Evolutionary conservation across 202 grass and related monocot species (phyloP).

Genomic region (Musa balbisiana): DNA sequence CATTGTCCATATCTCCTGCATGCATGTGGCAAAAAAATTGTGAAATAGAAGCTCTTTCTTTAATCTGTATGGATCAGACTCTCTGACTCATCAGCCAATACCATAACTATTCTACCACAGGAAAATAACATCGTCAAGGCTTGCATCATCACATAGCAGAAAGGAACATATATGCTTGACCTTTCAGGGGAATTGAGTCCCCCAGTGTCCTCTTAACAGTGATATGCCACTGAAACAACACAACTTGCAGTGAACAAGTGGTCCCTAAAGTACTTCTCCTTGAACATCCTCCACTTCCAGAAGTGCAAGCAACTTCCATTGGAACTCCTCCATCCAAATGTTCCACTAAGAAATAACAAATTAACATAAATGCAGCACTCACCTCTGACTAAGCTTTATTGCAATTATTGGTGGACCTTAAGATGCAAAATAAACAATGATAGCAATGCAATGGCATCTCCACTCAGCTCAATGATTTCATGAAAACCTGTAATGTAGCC

Average conservation of each 20-base stretch:
- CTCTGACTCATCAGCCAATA: conserved; percentile 14
- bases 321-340: neutral
- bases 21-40: neutral
- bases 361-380: neutral
- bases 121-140: neutral
- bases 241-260: neutral
- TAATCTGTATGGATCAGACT: conserved; percentile 8
- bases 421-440: conserved; percentile 8
- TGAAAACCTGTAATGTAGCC: neutral
- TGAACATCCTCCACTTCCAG: neutral
- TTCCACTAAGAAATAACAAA: conserved; percentile 5
- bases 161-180: neutral
- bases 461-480: conserved; percentile 5
- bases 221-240: neutral
- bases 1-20: neutral
- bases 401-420: neutral
- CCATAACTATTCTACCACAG: neutral
- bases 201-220: neutral
- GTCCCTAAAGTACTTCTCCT: neutral
- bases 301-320: neutral
- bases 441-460: conserved; percentile 1
- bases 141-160: neutral
- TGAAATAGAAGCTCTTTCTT: neutral
- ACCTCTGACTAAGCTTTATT: neutral
- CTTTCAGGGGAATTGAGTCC: conserved; percentile 7